phyloP scores from a whole-genome alignment of 176 grass and related monocot genomes.

The Triticum timopheevii region DNA sequence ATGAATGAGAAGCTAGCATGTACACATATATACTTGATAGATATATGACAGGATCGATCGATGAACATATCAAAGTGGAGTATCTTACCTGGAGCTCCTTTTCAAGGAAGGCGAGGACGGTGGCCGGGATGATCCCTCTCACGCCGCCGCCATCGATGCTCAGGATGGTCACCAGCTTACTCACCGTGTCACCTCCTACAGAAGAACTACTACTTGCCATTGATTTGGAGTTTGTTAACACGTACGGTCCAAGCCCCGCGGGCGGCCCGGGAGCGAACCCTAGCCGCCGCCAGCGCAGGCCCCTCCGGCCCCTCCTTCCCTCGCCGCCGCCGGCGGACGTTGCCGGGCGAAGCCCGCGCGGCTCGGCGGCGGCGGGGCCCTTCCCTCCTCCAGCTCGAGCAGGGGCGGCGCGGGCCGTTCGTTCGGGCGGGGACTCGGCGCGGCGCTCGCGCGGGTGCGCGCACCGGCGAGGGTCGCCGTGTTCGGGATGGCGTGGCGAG shows the following conservation, averaged over 20 bases:
- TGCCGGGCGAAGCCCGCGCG: too few relatives aligned
- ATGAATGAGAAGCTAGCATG: not conserved
- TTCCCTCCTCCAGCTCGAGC: too few relatives aligned
- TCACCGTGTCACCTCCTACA: conserved; percentile 30
- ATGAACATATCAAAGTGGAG: not conserved
- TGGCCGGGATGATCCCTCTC: conserved; percentile 69
- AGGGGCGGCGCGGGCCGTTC: too few relatives aligned
- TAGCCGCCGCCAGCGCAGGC: too few relatives aligned
- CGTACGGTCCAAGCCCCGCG: not conserved
- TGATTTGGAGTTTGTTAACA: not conserved
- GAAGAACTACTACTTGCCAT: conserved; percentile 29
- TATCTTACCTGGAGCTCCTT: conserved; percentile 56
- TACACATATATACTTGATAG: not conserved
- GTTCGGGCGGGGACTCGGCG: too few relatives aligned
- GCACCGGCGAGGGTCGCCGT: too few relatives aligned
- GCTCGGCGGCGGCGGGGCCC: too few relatives aligned
- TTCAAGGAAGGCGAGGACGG: conserved; percentile 58
- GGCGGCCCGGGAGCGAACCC: too few relatives aligned
- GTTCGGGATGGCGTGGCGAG: too few relatives aligned
- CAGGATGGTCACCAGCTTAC: conserved; percentile 50
- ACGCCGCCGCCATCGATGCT: conserved; percentile 76
- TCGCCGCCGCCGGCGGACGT: too few relatives aligned
- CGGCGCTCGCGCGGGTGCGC: too few relatives aligned
- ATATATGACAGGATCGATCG: not conserved
- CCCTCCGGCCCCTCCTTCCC: too few relatives aligned